Percentiles rank a stretch among this genome's conserved stretches.
These are phyloP conservation scores for Lichtheimia corymbifera DNA, from an alignment of 371 early-diverging fungal genomes.

Conservation along the genomic window DNA sequence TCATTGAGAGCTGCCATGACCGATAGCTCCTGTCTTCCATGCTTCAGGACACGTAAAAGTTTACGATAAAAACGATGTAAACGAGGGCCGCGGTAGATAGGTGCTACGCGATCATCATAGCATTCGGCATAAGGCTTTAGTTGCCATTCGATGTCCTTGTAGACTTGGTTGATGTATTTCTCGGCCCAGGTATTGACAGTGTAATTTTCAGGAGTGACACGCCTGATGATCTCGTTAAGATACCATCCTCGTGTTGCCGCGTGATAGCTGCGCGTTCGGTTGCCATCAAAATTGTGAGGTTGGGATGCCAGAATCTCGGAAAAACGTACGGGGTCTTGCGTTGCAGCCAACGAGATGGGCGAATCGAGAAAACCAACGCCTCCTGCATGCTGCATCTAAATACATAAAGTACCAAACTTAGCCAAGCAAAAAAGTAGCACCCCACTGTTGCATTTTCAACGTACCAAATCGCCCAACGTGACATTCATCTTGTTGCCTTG, in stretches of 20 bases:
- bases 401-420: no score
- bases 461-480: conserved; percentile 54
- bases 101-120: conserved; percentile 2
- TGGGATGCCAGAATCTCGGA: conserved; percentile 55
- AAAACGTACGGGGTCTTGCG: conserved; percentile 29
- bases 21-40: not conserved
- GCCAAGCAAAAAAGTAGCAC: not conserved
- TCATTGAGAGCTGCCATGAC: not conserved
- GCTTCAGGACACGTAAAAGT: not conserved
- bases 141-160: conserved; percentile 56
- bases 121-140: conserved; percentile 27
- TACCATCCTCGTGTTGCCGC: conserved; percentile 70
- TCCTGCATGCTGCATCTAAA: conserved; percentile 61
- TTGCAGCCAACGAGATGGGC: conserved; percentile 28
- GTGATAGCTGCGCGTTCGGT: conserved; percentile 58
- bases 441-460: not conserved
- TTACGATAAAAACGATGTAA: not conserved
- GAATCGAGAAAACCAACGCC: conserved; percentile 63
- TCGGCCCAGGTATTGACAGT: conserved; percentile 59
- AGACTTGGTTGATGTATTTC: conserved; percentile 37
- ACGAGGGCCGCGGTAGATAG: not conserved
- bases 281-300: conserved; percentile 64
- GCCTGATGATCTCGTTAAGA: conserved; percentile 68
- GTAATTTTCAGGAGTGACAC: conserved; percentile 42
- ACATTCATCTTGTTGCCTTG: conserved; percentile 74